Percentiles rank a stretch among this genome's conserved stretches.
Conservation (phyloP, 1,139 yeast genomes). For the Candida frijolesensis region DNA sequence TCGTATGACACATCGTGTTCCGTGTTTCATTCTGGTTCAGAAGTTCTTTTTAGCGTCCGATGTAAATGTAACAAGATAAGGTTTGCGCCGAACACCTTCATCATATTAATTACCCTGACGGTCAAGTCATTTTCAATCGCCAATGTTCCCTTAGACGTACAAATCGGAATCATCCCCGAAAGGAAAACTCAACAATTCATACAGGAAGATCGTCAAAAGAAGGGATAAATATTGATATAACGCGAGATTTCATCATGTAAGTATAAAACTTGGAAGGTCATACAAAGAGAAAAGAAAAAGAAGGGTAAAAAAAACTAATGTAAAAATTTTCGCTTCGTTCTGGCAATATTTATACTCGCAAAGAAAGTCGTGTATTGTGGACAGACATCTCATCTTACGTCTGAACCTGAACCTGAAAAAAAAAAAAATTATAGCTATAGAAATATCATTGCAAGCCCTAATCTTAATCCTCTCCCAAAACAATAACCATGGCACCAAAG, state of each 20-base stretch:
- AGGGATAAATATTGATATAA: slow-evolving; percentile 47
- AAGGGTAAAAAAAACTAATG: slow-evolving; percentile 4
- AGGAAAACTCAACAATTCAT: slow-evolving; percentile 36
- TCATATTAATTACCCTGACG: slow-evolving; percentile 40
- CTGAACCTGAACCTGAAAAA: not conserved
- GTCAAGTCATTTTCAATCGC: slow-evolving; percentile 23
- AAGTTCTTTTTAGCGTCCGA: slow-evolving; percentile 50
- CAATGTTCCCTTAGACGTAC: slow-evolving; percentile 38
- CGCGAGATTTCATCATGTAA: slow-evolving; percentile 65
- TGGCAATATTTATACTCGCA: not conserved
- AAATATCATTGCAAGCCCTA: slow-evolving; percentile 10
- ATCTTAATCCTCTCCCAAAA: slow-evolving; percentile 23
- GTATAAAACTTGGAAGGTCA: slow-evolving; percentile 63
- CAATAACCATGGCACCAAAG: slow-evolving; percentile 21
- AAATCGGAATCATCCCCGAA: slow-evolving; percentile 34
- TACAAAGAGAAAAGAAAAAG: slow-evolving; percentile 25
- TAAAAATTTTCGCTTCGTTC: slow-evolving; percentile 5
- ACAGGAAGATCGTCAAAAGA: slow-evolving; percentile 19
- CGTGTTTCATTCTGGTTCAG: slow-evolving; percentile 35
- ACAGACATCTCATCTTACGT: slow-evolving; percentile 12
- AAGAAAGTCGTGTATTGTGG: not conserved
- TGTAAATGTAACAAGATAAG: slow-evolving; percentile 53
- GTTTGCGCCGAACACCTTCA: slow-evolving; percentile 67
- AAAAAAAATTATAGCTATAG: not conserved
- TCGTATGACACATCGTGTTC: not conserved